Percentiles rank a stretch among this genome's conserved stretches.
Conservation (phyloP, 1,284 basidiomycete genomes). For the Pulveroboletus sp. region DNA sequence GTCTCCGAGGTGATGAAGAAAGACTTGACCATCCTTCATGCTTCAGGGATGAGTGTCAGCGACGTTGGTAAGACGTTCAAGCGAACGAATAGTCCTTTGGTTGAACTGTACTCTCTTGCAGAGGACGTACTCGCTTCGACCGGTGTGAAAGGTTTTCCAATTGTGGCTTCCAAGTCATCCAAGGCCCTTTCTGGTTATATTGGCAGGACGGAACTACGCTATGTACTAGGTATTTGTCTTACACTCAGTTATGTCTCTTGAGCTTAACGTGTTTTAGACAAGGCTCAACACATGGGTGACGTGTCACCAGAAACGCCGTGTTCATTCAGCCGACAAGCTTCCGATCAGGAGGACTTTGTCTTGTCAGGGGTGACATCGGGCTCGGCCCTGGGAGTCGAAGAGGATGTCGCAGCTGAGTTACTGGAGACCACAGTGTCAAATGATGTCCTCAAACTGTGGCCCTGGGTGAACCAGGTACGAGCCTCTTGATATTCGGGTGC, state of each 20-base stretch:
- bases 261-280: constrained; percentile 50
- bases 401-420: constrained; percentile 63
- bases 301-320: constrained; percentile 70
- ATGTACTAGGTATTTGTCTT: constrained; percentile 70
- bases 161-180: constrained; percentile 60
- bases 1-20: constrained; percentile 90
- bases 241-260: not conserved
- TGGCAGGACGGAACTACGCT: constrained; percentile 81
- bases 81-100: not conserved
- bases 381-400: constrained; percentile 60
- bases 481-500: not conserved
- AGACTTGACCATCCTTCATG: constrained; percentile 73
- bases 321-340: constrained; percentile 56
- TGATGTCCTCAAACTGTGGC: constrained; percentile 75
- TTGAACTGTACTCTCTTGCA: constrained; percentile 31
- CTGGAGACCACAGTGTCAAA: constrained; percentile 58
- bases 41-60: constrained; percentile 73
- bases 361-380: constrained; percentile 51
- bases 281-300: constrained; percentile 63
- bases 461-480: constrained; percentile 88
- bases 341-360: constrained; percentile 49
- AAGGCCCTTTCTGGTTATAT: constrained; percentile 84
- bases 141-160: constrained; percentile 89
- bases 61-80: constrained; percentile 67
- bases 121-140: constrained; percentile 71